A percentile compares a stretch with the other conserved stretches of the same genome.
phyloP scores from a whole-genome alignment of 2,329 filamentous ascomycete genomes.

The Mariannaea elegans region DNA sequence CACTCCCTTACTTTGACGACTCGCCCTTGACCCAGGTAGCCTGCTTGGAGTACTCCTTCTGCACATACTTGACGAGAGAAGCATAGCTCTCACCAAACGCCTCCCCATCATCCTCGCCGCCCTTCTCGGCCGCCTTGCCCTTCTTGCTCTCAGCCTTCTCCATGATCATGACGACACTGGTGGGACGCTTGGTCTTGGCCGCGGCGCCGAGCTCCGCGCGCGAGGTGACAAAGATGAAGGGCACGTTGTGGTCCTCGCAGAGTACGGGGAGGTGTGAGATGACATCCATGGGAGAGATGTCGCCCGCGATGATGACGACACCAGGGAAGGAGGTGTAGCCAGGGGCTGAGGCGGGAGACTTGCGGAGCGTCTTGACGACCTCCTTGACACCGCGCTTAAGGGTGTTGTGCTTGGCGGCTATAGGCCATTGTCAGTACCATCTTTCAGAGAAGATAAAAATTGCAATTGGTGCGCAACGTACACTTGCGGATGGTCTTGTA shows the following conservation, averaged over 20 bases:
- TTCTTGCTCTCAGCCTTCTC: constrained; percentile 62
- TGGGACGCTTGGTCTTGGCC: constrained; percentile 94
- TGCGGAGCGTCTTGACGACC: constrained; percentile 97
- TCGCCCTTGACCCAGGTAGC: constrained; percentile 57
- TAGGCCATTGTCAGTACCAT: constrained; percentile 27
- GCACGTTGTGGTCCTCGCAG: constrained; percentile 97
- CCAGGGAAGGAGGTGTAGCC: constrained; percentile 71
- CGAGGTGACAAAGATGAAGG: constrained; percentile 93
- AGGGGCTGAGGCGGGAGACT: constrained; percentile 78
- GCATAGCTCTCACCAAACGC: constrained; percentile 72
- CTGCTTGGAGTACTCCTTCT: constrained; percentile 72
- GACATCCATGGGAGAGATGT: constrained; percentile 98
- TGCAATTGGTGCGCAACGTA: constrained; percentile 44
- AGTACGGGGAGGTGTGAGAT: constrained; percentile 98
- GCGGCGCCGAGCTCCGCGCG: constrained; percentile 94
- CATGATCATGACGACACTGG: constrained; percentile 91
- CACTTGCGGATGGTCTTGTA: constrained; percentile 66
- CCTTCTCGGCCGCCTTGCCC: constrained; percentile 54
- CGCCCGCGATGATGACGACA: constrained; percentile 91
- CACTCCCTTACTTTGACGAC: constrained; percentile 35
- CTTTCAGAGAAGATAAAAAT: not conserved
- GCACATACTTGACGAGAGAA: constrained; percentile 70
- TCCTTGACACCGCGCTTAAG: constrained; percentile 99
- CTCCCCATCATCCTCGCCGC: constrained; percentile 61
- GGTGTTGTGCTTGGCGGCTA: constrained; percentile 93